Evolutionary conservation across 192 early-diverging fungal species (phyloP), one percentile per base, ranked within the genome.

Genomic region (Obelidium mucronatum): DNA sequence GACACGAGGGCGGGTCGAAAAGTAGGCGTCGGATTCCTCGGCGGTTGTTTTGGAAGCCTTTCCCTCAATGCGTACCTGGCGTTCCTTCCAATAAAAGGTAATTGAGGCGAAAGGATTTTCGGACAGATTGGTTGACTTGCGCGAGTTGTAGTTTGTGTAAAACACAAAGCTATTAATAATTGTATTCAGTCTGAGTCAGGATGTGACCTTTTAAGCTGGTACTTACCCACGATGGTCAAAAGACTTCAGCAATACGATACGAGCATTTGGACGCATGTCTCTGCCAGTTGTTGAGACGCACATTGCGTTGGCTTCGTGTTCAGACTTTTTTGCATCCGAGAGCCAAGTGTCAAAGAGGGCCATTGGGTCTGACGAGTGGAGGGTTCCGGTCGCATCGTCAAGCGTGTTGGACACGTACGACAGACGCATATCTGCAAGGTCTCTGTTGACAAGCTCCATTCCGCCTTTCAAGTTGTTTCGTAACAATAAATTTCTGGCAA

Each of bases 231-330:
- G 33, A 35, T 53, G 51, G 63, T 87, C 87, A 56, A 73, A 75
- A n/a, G 78, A 80, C 67, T 89, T 89, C 37, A 89, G 78, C 8
- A 89, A 79, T 40, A 89, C 85, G 34, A 89, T 81, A 37, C 87
- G 81, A 1, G 60, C 37, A 3, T 63, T 73, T 3, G 83, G 86
- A 2, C 76, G 71, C 34, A 74, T 76, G 5, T 39, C 53, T 1
- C 6, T 35, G 15, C 62, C 58, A 0, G 69, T 67, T 5, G 87
- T 88, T 13, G 84, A 56, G 40, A 88, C 61, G 63, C 39, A 66
- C 80, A 88, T 85, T 11, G 87, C 87, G 72, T 88, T 88, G 8
- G 83, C 76, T 66, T 88, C 87, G 35, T 54, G 11, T 26, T 73
- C 63, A 67, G 78, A 58, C 34, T 54, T 42, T 36, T 63, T 58